Evolutionary conservation across 2,329 filamentous ascomycete species (phyloP).

Genomic region (Ophiostoma sp.): DNA sequence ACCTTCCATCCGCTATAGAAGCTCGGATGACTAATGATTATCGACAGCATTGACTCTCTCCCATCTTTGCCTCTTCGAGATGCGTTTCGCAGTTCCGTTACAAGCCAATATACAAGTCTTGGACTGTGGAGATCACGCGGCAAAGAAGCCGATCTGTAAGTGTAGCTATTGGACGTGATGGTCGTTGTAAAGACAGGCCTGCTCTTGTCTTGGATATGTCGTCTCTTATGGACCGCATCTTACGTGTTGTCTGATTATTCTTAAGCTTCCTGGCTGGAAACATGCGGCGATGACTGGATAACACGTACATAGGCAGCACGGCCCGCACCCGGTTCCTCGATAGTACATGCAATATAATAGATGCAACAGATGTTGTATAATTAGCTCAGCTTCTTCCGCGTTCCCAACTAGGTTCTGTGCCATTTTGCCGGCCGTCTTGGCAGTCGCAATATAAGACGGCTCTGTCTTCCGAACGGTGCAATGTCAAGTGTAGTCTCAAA

Average conservation of each 20-base stretch:
- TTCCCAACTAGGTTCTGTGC: not conserved
- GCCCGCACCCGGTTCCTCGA: not conserved
- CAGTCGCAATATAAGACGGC: not conserved
- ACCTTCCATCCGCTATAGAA: not conserved
- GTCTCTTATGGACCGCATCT: too few relatives aligned
- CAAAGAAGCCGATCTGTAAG: not conserved
- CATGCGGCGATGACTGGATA: too few relatives aligned
- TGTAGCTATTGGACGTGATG: not conserved
- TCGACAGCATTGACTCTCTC: not conserved
- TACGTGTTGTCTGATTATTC: too few relatives aligned
- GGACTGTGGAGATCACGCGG: not conserved
- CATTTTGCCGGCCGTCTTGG: slow-evolving; percentile 4
- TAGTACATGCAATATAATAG: not conserved
- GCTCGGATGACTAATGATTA: too few relatives aligned
- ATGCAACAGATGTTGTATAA: not conserved
- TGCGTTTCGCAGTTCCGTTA: not conserved
- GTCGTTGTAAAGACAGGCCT: too few relatives aligned
- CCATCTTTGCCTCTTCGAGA: not conserved
- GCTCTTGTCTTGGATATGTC: too few relatives aligned
- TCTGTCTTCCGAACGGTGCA: not conserved
- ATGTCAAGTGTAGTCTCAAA: not conserved
- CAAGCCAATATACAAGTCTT: not conserved
- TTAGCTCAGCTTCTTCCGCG: not conserved
- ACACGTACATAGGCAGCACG: not conserved
- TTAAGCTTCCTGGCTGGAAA: too few relatives aligned